A percentile compares a stretch with the other conserved stretches of the same genome.
Conservation (phyloP, 129 eudicot genomes). For the Escallonia rubra region DNA sequence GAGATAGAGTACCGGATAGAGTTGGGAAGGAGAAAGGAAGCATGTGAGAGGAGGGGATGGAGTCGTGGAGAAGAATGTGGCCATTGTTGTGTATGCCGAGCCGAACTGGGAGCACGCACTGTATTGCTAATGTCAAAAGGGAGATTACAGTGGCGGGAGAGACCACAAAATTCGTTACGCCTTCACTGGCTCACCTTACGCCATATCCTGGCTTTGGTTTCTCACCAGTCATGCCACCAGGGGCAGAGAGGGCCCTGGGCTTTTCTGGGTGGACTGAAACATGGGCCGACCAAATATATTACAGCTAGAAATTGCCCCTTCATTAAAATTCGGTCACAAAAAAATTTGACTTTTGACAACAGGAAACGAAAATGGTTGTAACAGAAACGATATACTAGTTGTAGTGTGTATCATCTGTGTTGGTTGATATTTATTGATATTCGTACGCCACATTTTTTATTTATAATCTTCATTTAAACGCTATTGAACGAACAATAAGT, state of each 20-base stretch:
- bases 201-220: background rate
- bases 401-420: no score
- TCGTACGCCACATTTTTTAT: no score
- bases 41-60: slow-evolving; percentile 17
- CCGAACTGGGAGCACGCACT: background rate
- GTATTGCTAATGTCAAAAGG: background rate
- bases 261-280: background rate
- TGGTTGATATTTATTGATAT: no score
- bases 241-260: background rate
- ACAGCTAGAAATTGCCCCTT: no score
- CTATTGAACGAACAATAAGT: no score
- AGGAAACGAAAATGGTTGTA: no score
- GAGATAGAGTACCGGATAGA: slow-evolving; percentile 10
- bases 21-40: slow-evolving; percentile 13
- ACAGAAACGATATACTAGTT: no score
- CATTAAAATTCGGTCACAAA: no score
- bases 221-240: background rate
- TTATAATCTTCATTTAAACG: no score
- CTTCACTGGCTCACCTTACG: background rate
- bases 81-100: slow-evolving; percentile 6
- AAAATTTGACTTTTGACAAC: no score
- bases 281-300: background rate
- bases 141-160: slow-evolving; percentile 10
- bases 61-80: slow-evolving; percentile 11
- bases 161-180: background rate